Percentiles rank a stretch among this genome's conserved stretches.
These are phyloP conservation scores for Suillus luteus DNA, from an alignment of 768 basidiomycete genomes.

Conservation along the genomic window DNA sequence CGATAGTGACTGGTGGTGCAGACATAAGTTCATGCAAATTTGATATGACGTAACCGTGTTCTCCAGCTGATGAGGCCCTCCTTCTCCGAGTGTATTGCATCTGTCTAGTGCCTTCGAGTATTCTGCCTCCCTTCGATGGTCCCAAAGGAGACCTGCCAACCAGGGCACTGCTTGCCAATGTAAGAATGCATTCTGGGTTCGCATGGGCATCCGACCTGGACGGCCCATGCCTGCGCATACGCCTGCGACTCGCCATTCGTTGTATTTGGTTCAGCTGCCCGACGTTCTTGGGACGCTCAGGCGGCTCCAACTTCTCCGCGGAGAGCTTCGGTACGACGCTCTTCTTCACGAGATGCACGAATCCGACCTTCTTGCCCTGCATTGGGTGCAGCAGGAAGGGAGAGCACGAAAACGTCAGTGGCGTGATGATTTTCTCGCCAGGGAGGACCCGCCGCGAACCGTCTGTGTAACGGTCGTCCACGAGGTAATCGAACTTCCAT, in stretches of 20 bases:
- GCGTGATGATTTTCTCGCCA: slow-evolving; percentile 74
- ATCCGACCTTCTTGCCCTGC: slow-evolving; percentile 64
- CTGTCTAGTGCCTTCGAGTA: slow-evolving; percentile 12
- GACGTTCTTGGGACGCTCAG: slow-evolving; percentile 23
- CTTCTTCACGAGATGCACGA: slow-evolving; percentile 76
- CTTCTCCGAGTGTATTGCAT: slow-evolving; percentile 34
- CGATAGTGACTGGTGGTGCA: slow-evolving; percentile 1
- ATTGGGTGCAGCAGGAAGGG: slow-evolving; percentile 58
- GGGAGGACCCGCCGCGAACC: slow-evolving; percentile 46
- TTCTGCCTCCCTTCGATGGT: slow-evolving; percentile 4
- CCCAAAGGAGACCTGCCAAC: slow-evolving; percentile 18
- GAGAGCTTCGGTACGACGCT: slow-evolving; percentile 63
- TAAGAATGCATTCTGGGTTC: slow-evolving; percentile 10
- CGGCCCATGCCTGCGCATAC: slow-evolving; percentile 18
- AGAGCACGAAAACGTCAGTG: slow-evolving; percentile 75
- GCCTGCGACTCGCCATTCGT: slow-evolving; percentile 5
- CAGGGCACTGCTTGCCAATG: slow-evolving; percentile 9
- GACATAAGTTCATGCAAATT: slow-evolving; percentile 12
- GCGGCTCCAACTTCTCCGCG: slow-evolving; percentile 60
- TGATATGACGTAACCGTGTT: slow-evolving; percentile 22
- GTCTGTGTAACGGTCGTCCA: slow-evolving; percentile 58
- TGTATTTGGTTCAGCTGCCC: not conserved
- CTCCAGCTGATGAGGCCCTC: slow-evolving; percentile 51
- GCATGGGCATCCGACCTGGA: slow-evolving; percentile 27
- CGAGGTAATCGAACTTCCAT: slow-evolving; percentile 83